Conservation (phyloP, 352 stramenopile genomes). For the Phytophthora pini region DNA sequence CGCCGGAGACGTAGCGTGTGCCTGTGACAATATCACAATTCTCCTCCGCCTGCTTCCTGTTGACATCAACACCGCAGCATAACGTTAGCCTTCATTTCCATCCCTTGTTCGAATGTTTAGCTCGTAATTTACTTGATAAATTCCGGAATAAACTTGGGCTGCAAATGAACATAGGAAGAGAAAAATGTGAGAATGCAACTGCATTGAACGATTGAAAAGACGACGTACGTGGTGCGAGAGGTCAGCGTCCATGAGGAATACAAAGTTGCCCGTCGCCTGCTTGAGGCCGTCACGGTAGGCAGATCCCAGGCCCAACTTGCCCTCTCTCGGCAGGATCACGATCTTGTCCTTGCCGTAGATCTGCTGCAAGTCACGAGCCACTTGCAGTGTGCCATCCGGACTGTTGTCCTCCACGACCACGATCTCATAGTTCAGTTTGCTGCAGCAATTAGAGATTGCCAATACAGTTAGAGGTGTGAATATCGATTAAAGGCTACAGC, state of each 20-base stretch:
- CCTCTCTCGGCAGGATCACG: slow-evolving; percentile 93
- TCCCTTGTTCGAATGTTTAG: no score
- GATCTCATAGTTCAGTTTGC: slow-evolving; percentile 94
- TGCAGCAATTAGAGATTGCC: slow-evolving; percentile 29
- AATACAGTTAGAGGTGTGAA: not conserved
- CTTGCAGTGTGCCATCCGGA: slow-evolving; percentile 96
- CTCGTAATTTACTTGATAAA: slow-evolving; percentile 72
- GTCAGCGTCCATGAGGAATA: slow-evolving; percentile 99
- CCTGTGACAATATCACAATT: slow-evolving; percentile 97
- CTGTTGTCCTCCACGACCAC: slow-evolving; percentile 98
- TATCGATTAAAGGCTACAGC: not conserved
- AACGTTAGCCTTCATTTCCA: slow-evolving; percentile 7
- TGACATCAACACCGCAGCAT: slow-evolving; percentile 18
- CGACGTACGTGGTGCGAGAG: slow-evolving; percentile 95
- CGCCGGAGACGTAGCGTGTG: slow-evolving; percentile 93
- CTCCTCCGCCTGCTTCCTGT: slow-evolving; percentile 72
- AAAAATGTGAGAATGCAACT: not conserved
- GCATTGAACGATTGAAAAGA: not conserved
- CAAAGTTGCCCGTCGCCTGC: slow-evolving; percentile 91
- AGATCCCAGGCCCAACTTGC: slow-evolving; percentile 96
- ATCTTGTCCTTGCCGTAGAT: slow-evolving; percentile 93
- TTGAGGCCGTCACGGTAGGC: slow-evolving; percentile 98
- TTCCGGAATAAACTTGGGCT: slow-evolving; percentile 97
- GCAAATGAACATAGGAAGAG: slow-evolving; percentile 5
- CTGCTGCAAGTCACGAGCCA: slow-evolving; percentile 91